Percentiles rank a stretch among this genome's conserved stretches.
phyloP scores from a whole-genome alignment of 208 protist genomes.

The Leptomonas pyrrhocoris region DNA sequence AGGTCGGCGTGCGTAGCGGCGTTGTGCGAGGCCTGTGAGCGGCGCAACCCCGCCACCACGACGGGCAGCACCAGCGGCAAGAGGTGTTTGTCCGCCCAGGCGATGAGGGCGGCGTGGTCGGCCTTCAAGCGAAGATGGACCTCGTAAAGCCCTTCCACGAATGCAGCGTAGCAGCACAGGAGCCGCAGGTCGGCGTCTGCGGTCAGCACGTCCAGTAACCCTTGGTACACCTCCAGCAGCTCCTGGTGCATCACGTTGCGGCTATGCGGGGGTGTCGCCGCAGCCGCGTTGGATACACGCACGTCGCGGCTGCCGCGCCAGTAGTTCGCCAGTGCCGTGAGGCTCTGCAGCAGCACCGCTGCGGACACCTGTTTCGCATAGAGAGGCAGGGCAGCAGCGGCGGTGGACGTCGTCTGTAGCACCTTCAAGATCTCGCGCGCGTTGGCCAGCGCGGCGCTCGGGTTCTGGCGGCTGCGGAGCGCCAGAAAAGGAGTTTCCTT shows the following conservation, averaged over 20 bases:
- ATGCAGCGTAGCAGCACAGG: slow-evolving; percentile 60
- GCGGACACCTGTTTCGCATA: slow-evolving; percentile 17
- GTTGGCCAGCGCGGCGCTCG: slow-evolving; percentile 19
- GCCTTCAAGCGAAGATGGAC: slow-evolving; percentile 34
- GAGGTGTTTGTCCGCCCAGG: slow-evolving; percentile 41
- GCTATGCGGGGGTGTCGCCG: background rate
- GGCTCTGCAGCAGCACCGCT: slow-evolving; percentile 17
- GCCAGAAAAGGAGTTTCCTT: slow-evolving; percentile 11
- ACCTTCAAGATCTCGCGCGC: slow-evolving; percentile 18
- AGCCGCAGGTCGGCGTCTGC: slow-evolving; percentile 56
- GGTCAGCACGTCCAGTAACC: slow-evolving; percentile 33
- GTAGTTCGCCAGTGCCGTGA: slow-evolving; percentile 13
- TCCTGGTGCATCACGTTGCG: background rate
- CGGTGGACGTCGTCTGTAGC: slow-evolving; percentile 9
- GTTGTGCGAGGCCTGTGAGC: slow-evolving; percentile 38
- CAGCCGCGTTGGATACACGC: background rate
- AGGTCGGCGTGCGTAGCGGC: slow-evolving; percentile 54
- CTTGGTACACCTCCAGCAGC: slow-evolving; percentile 14
- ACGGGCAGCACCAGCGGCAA: slow-evolving; percentile 45
- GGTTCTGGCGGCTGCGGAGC: slow-evolving; percentile 3
- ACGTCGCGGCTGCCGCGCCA: slow-evolving; percentile 8
- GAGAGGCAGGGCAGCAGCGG: slow-evolving; percentile 12
- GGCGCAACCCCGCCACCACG: slow-evolving; percentile 33
- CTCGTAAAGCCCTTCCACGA: slow-evolving; percentile 57
- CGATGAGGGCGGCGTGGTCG: slow-evolving; percentile 32